Evolutionary conservation across 352 stramenopile species (phyloP).

Genomic region (Globisporangium polare): DNA sequence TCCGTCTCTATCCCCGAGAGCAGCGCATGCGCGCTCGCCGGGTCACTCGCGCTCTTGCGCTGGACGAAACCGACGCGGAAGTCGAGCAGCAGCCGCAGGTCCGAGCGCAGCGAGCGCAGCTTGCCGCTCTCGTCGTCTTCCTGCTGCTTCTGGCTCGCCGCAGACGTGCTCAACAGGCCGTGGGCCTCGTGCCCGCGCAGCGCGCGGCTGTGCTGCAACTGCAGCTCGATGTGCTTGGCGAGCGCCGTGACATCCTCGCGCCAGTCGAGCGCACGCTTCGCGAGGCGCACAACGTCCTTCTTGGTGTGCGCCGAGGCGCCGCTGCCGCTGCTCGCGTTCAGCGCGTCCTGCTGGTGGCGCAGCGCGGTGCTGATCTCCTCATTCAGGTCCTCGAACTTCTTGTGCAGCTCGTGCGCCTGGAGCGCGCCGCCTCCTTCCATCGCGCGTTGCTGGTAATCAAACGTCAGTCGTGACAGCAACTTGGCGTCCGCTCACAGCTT

Average conservation of each 20-base stretch:
- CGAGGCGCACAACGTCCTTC: conserved; percentile 45
- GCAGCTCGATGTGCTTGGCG: conserved; percentile 67
- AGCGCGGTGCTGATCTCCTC: conserved; percentile 60
- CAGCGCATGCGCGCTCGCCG: conserved; percentile 8
- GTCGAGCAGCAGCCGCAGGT: conserved; percentile 55
- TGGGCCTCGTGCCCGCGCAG: conserved; percentile 56
- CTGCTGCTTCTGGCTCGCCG: conserved; percentile 30
- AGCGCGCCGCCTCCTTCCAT: conserved; percentile 43
- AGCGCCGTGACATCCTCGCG: conserved; percentile 65
- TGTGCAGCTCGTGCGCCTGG: conserved; percentile 63
- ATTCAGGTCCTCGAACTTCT: conserved; percentile 71
- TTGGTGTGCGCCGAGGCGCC: conserved; percentile 17
- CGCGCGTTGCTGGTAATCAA: neutral
- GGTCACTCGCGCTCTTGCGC: conserved; percentile 19
- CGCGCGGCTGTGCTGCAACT: conserved; percentile 65
- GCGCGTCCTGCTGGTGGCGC: conserved; percentile 41
- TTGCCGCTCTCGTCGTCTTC: conserved; percentile 51
- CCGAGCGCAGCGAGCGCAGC: conserved; percentile 50
- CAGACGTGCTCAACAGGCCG: conserved; percentile 38
- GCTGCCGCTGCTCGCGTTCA: conserved; percentile 12
- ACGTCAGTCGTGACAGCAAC: neutral
- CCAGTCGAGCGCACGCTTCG: conserved; percentile 60
- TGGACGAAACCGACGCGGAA: conserved; percentile 49
- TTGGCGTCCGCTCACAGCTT: neutral
- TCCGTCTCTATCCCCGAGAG: conserved; percentile 27